Evolutionary conservation across 2,329 filamentous ascomycete genomes (phyloP).

Genomic region (Colletotrichum lindemuthianum): DNA sequence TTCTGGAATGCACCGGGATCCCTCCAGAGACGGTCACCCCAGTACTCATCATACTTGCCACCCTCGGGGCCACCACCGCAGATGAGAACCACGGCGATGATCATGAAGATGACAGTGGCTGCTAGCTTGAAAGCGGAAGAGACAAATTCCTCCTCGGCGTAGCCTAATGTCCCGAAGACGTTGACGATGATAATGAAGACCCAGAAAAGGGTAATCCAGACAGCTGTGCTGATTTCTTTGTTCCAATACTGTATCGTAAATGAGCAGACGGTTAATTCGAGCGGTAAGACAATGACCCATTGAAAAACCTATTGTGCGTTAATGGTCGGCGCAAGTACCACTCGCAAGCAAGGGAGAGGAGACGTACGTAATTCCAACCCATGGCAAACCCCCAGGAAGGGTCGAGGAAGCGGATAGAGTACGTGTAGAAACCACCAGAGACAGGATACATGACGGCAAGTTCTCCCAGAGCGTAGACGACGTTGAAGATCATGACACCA

Average conservation of each 20-base stretch:
- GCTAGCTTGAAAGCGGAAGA: constrained; percentile 65
- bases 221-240: constrained; percentile 53
- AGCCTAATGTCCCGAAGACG: constrained; percentile 64
- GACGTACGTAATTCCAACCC: constrained; percentile 56
- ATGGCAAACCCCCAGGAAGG: constrained; percentile 68
- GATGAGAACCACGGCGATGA: constrained; percentile 67
- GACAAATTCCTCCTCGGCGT: constrained; percentile 66
- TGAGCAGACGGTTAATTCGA: constrained; percentile 61
- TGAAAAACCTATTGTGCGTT: constrained; percentile 49
- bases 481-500: constrained; percentile 70
- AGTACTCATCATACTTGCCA: constrained; percentile 52
- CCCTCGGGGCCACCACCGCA: constrained; percentile 64
- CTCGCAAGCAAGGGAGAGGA: not conserved
- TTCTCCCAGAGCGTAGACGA: constrained; percentile 69
- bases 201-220: constrained; percentile 66
- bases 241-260: constrained; percentile 65
- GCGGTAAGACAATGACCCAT: constrained; percentile 60
- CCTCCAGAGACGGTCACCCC: constrained; percentile 55
- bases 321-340: not conserved
- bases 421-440: constrained; percentile 71
- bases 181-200: constrained; percentile 61
- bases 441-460: constrained; percentile 70
- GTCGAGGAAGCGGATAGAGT: constrained; percentile 69
- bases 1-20: constrained; percentile 68
- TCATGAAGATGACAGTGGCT: constrained; percentile 70